A percentile compares a stretch with the other conserved stretches of the same genome.
Conservation (phyloP, 2,329 filamentous ascomycete genomes). For the Talaromyces funiculosus region DNA sequence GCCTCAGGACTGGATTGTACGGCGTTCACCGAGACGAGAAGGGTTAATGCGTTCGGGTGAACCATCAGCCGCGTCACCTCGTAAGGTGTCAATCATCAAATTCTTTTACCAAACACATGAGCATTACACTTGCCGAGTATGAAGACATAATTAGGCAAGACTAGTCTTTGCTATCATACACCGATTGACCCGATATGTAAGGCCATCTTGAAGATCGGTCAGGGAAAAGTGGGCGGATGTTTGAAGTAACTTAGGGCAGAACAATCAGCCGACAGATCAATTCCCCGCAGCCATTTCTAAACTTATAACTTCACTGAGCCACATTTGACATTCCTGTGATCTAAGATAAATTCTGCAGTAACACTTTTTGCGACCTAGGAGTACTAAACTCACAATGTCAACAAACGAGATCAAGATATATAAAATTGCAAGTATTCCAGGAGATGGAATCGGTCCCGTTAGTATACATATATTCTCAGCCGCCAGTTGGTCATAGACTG, state of each 20-base stretch:
- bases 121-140: not conserved
- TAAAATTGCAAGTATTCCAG: constrained; percentile 56
- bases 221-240: no score
- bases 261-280: not conserved
- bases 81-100: not conserved
- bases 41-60: not conserved
- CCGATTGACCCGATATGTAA: not conserved
- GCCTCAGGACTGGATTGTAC: not conserved
- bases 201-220: not conserved
- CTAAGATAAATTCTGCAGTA: no score
- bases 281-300: not conserved
- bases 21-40: not conserved
- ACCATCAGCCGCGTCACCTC: not conserved
- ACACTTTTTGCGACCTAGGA: not conserved
- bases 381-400: not conserved
- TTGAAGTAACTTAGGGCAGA: not conserved
- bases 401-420: constrained; percentile 26
- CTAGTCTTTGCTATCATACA: not conserved
- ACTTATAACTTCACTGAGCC: not conserved
- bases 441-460: constrained; percentile 54
- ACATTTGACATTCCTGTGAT: no score
- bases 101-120: not conserved
- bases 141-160: not conserved
- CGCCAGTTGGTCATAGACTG: not conserved
- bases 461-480: not conserved